Evolutionary conservation across 495 filamentous ascomycete genomes (phyloP).

Genomic region (Tuber calosporum): DNA sequence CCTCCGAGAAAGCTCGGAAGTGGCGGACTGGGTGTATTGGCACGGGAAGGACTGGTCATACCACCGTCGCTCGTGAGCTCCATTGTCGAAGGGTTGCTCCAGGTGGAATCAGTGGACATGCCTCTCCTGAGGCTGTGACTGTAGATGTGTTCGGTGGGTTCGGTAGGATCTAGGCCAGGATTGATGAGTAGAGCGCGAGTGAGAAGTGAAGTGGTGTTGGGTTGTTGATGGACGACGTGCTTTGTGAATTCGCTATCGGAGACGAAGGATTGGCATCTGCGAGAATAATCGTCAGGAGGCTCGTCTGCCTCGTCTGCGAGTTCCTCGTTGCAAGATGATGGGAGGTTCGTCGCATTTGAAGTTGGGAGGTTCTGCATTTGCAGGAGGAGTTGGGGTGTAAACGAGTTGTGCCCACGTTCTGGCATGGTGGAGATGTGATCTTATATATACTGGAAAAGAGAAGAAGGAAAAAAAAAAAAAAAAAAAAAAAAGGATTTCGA

Average conservation of each 20-base stretch:
- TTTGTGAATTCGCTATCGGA: conserved; percentile 34
- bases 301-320: conserved; percentile 41
- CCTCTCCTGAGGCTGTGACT: conserved; percentile 41
- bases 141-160: conserved; percentile 35
- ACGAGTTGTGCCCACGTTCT: conserved; percentile 30
- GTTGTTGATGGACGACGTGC: conserved; percentile 23
- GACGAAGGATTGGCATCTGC: background rate
- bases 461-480: background rate
- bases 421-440: conserved; percentile 24
- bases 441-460: conserved; percentile 22
- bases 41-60: conserved; percentile 80
- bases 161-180: conserved; percentile 50
- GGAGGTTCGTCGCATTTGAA: conserved; percentile 40
- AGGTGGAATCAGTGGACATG: conserved; percentile 51
- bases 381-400: conserved; percentile 27
- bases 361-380: conserved; percentile 38
- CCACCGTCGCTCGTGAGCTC: conserved; percentile 90
- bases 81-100: conserved; percentile 72
- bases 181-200: conserved; percentile 67
- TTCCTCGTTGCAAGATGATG: conserved; percentile 39
- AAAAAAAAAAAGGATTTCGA: conserved; percentile 14
- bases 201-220: conserved; percentile 57
- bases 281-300: conserved; percentile 32
- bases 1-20: conserved; percentile 44
- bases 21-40: conserved; percentile 81